Conservation (phyloP, 257 asterid genomes). For the Dorcoceras hygrometricum region DNA sequence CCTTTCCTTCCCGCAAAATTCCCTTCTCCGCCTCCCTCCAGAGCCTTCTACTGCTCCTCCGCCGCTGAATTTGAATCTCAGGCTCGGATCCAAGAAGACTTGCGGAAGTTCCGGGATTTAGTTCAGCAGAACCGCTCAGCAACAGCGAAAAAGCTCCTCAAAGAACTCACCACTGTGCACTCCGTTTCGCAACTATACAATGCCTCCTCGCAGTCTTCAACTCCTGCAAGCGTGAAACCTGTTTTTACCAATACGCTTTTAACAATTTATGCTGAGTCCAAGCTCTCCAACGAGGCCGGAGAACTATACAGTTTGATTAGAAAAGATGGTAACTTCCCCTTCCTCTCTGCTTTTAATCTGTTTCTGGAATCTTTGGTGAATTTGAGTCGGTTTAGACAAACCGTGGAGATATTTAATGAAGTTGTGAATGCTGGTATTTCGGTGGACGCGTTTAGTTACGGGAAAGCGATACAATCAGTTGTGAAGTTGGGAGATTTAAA, state of each 20-base stretch:
- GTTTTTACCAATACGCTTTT: slow-evolving; percentile 43
- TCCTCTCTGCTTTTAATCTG: slow-evolving; percentile 47
- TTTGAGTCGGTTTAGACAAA: slow-evolving; percentile 31
- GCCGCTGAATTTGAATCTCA: slow-evolving; percentile 9
- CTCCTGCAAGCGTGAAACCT: slow-evolving; percentile 37
- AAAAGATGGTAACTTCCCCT: slow-evolving; percentile 47
- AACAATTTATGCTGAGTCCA: slow-evolving; percentile 54
- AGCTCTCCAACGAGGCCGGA: slow-evolving; percentile 47
- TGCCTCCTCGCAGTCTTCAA: slow-evolving; percentile 34
- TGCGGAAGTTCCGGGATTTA: slow-evolving; percentile 45
- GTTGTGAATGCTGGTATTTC: slow-evolving; percentile 50
- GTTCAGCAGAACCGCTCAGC: slow-evolving; percentile 54
- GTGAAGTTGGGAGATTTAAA: slow-evolving; percentile 58
- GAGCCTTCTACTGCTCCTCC: slow-evolving; percentile 28
- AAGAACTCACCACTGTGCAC: slow-evolving; percentile 32
- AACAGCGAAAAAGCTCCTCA: slow-evolving; percentile 49
- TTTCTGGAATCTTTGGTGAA: slow-evolving; percentile 60
- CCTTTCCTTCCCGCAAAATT: slow-evolving; percentile 29
- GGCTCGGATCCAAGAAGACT: slow-evolving; percentile 36
- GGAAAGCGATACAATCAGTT: slow-evolving; percentile 70
- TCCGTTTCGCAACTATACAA: slow-evolving; percentile 51
- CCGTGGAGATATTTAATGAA: slow-evolving; percentile 44
- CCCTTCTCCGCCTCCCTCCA: slow-evolving; percentile 8
- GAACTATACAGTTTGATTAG: slow-evolving; percentile 52
- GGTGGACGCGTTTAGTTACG: slow-evolving; percentile 62